These are phyloP conservation scores for Baorangia bicolor DNA, from an alignment of 768 basidiomycete species.

Conservation along the genomic window DNA sequence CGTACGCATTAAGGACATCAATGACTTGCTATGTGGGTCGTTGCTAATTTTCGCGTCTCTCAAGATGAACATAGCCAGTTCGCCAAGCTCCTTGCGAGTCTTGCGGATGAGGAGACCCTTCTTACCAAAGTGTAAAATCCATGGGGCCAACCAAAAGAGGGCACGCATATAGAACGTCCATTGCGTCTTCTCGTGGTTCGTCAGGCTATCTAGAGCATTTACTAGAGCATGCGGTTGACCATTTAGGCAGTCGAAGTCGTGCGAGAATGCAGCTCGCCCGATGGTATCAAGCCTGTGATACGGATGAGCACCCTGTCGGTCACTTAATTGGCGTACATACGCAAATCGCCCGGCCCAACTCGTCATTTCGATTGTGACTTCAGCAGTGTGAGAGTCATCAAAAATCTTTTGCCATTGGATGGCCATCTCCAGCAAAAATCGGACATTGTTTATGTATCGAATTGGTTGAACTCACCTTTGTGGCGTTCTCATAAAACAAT, in stretches of 20 bases:
- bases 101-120: conserved; percentile 58
- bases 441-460: background rate
- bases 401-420: conserved; percentile 48
- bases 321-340: conserved; percentile 36
- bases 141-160: conserved; percentile 59
- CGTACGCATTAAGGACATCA: conserved; percentile 57
- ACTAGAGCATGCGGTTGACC: conserved; percentile 48
- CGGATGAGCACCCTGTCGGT: background rate
- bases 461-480: conserved; percentile 28
- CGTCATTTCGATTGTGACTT: conserved; percentile 53
- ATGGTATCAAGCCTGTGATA: conserved; percentile 53
- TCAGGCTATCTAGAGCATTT: conserved; percentile 55
- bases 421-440: conserved; percentile 36
- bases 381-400: conserved; percentile 39
- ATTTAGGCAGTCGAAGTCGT: conserved; percentile 58
- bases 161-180: conserved; percentile 65
- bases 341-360: conserved; percentile 62
- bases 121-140: conserved; percentile 53
- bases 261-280: conserved; percentile 59
- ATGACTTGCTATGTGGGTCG: conserved; percentile 44
- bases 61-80: conserved; percentile 53
- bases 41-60: conserved; percentile 48
- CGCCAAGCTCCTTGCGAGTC: conserved; percentile 53
- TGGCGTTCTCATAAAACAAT: conserved; percentile 56
- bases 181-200: conserved; percentile 57